phyloP scores from a whole-genome alignment of 331 rosid species.

The Erythrophleum ivorense region DNA sequence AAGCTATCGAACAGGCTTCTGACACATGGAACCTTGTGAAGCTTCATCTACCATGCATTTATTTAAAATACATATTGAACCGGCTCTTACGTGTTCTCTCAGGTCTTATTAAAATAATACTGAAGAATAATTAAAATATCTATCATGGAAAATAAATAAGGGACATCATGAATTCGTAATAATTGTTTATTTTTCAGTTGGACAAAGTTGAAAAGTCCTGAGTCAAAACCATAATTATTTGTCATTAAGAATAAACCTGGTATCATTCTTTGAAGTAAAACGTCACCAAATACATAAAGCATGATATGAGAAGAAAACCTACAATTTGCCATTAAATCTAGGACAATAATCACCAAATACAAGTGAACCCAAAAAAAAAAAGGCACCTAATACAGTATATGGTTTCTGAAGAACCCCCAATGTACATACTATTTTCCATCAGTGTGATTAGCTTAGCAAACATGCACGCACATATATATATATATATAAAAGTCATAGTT shows the following conservation, averaged over 20 bases:
- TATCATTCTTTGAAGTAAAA: neutral
- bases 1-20: constrained; percentile 44
- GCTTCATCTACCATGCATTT: constrained; percentile 17
- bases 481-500: neutral
- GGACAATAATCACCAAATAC: no score
- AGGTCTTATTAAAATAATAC: neutral
- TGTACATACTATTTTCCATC: no score
- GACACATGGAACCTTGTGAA: constrained; percentile 55
- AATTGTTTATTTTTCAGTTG: neutral
- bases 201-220: constrained; percentile 1
- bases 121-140: neutral
- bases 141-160: neutral
- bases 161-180: neutral
- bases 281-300: neutral
- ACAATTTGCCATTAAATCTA: neutral
- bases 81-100: constrained; percentile 38
- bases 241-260: neutral
- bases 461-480: no score
- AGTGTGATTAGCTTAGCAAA: no score
- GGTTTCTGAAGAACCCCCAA: no score
- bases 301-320: neutral
- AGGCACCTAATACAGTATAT: no score
- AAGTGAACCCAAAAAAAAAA: no score
- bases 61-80: constrained; percentile 26
- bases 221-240: constrained; percentile 27